Evolutionary conservation across 2,329 filamentous ascomycete genomes (phyloP), one percentile per base, ranked within the genome.

Genomic region (Endothia cerciana): DNA sequence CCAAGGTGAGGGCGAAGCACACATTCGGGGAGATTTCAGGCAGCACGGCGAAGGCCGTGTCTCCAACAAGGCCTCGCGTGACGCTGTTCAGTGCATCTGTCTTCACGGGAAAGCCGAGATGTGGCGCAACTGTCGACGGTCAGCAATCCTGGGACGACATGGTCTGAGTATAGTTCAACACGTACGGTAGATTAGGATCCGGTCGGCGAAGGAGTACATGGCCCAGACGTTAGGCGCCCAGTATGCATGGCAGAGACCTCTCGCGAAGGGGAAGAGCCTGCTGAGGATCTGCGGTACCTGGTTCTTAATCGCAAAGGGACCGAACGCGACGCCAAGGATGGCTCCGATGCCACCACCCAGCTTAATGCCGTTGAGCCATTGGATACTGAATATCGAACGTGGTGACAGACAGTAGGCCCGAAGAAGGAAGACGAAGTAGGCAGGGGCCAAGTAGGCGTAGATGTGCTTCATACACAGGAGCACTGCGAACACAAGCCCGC

Each of bases 181-280:
- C 88, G 76, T 81, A 96, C 93, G 78, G 72, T 89, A 87, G 67
- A 99, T 97, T 70, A 99, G 76, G 8, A 93, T 79, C 62, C 95
- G 86, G 74, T 99, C 95, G 1, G 85, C 81, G 75, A 98, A 97
- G 0, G 95, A 97, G 78, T 99, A 99, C 75, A 98, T 86, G 0
- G 95, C 94, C 95, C 95, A 99, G 1, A 97, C 82, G 71, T 99
- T 99, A 0, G 95, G 94, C 15, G 95, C 95, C 95, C 95, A 99
- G 77, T 99, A 99, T 0, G 95, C 95, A 80, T 99, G 95, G 75
- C 94, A 98, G 4, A 99, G 82, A 0, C 95, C 95, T 67, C 95
- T 85, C 0, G 93, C 93, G 77, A 99, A 99, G 0, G 95, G 95
- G 73, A 99, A 99, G 10, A 99, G 81, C 43, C 95, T 86, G 74